Evolutionary conservation across 441 rosid genomes (phyloP), one percentile per base, ranked within the genome.

Genomic region (Populus tomentosa): DNA sequence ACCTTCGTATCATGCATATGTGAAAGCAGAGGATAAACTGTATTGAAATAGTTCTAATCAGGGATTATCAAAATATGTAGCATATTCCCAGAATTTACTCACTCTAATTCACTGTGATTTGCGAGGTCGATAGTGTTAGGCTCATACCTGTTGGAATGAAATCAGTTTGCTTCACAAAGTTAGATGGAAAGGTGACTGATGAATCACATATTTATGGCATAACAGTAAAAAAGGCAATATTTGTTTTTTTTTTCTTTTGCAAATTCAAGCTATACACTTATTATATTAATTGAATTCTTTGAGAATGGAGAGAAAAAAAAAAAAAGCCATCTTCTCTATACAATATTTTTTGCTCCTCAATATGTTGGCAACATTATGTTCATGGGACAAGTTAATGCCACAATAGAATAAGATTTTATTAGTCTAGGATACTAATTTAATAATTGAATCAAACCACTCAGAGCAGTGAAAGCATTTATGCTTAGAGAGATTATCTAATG

Each of bases 91-190:
- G 63, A 20, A 72, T 62, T 75, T 61, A 90, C 99, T 94, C 82
- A 96, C 99, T 96, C 98, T 82, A 92, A 86, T 78, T 93, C 98
- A 11, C 86, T 80, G 84, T 82, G 94, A 79, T 97, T 95, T 62
- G 98, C 84, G 11, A 97, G 90, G 84, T 97, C 99, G 77, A 97
- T 82, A 18, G 99, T 97, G 85, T 97, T 94, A 75, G 99, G 98
- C 87, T 97, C 99, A 67, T 97, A 97, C 90, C 99, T 97, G 89
- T 73, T 76, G 74, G 53, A 65, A 87, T 65, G 20, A 81, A 82
- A 74, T 70, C 26, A 69, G 61, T 69, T 74, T 23, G 73, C 26
- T 21, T 82, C 46, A 78, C 53, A 74, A 80, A 67, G 40, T 72
- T 23, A 50, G 79, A 71, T 16, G 32, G 69, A 73, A 13, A 24